Evolutionary conservation across 2,329 filamentous ascomycete genomes (phyloP).

Genomic region (Aspergillus brasiliensis): DNA sequence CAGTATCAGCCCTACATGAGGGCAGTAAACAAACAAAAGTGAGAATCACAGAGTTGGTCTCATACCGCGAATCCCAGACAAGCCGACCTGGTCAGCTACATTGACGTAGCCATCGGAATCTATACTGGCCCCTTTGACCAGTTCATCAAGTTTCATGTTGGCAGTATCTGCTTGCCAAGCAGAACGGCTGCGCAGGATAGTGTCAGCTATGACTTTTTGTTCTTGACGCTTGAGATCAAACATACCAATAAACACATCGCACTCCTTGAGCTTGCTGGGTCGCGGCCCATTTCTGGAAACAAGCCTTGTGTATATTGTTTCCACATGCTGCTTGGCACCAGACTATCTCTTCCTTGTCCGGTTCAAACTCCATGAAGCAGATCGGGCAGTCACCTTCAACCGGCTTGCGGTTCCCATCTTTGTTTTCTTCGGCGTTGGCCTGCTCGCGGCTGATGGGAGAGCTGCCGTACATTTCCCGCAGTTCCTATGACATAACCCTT

Average conservation of each 20-base stretch:
- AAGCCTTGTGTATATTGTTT: conserved; percentile 63
- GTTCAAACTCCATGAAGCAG: conserved; percentile 60
- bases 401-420: conserved; percentile 56
- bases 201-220: not conserved
- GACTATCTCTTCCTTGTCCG: conserved; percentile 49
- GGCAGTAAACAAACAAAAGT: conserved; percentile 7
- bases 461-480: conserved; percentile 57
- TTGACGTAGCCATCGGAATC: conserved; percentile 49
- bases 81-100: conserved; percentile 45
- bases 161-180: conserved; percentile 41
- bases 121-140: conserved; percentile 32
- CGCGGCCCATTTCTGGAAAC: conserved; percentile 58
- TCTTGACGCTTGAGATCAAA: not conserved
- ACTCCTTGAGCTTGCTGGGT: conserved; percentile 37
- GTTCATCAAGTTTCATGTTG: conserved; percentile 32
- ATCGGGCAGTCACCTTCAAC: conserved; percentile 66
- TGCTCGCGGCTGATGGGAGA: conserved; percentile 54
- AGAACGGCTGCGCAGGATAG: conserved; percentile 37
- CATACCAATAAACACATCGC: conserved; percentile 51
- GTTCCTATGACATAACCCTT: conserved; percentile 45
- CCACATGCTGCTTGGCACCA: conserved; percentile 65
- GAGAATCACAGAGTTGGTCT: conserved; percentile 22
- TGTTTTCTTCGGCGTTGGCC: conserved; percentile 33
- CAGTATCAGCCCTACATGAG: not conserved
- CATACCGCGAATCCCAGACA: conserved; percentile 44